These are phyloP conservation scores for Stentor coeruleus DNA, from an alignment of 73 alveolate genomes.

Conservation along the genomic window DNA sequence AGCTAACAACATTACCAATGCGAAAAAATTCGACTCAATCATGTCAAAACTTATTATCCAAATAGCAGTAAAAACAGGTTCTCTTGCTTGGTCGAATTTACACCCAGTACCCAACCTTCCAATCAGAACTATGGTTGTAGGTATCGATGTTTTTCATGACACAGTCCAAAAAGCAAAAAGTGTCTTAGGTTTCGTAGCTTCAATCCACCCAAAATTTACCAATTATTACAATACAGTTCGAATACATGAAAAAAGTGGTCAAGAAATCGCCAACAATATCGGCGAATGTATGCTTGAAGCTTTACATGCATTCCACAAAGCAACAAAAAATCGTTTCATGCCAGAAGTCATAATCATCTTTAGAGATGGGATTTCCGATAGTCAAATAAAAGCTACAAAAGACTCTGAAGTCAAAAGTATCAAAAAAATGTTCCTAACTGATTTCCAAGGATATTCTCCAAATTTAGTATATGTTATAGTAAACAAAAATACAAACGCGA, in stretches of 20 bases:
- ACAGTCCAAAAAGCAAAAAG: conserved; percentile 23
- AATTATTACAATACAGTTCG: conserved; percentile 35
- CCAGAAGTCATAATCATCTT: conserved; percentile 20
- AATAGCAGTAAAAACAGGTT: conserved; percentile 88
- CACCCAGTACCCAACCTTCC: conserved; percentile 62
- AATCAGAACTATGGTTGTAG: conserved; percentile 50
- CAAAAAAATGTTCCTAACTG: not conserved
- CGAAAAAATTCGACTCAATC: conserved; percentile 62
- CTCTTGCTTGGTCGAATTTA: conserved; percentile 90
- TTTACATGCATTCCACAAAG: conserved; percentile 12
- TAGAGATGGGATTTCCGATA: conserved; percentile 21
- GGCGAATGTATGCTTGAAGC: conserved; percentile 21
- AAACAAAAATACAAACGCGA: conserved; percentile 21
- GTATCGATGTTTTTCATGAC: conserved; percentile 46
- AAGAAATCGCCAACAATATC: conserved; percentile 8
- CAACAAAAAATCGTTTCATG: conserved; percentile 9
- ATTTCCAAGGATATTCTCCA: not conserved
- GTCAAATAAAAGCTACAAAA: not conserved
- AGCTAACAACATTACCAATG: not conserved
- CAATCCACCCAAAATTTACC: conserved; percentile 37
- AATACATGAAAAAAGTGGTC: conserved; percentile 31
- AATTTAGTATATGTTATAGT: not conserved
- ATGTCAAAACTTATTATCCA: conserved; percentile 81
- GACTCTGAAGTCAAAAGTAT: conserved; percentile 5
- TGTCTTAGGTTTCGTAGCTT: conserved; percentile 55